Conservation (phyloP, 1,139 yeast genomes). For the Blastobotrys elegans region DNA sequence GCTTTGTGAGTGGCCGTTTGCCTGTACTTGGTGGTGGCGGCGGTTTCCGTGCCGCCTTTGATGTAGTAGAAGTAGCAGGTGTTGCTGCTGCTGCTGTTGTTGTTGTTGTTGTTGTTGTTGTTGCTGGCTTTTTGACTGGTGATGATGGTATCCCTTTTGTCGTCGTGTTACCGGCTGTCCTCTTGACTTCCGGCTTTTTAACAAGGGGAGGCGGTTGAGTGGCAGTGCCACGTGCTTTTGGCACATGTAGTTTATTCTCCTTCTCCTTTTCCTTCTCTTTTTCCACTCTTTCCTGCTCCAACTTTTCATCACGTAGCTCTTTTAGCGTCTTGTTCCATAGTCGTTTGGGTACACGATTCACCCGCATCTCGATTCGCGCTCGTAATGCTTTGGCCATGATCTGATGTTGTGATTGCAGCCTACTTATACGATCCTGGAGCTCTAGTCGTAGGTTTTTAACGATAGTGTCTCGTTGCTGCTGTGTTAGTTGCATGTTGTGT, state of each 20-base stretch:
- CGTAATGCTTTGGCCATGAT: slow-evolving; percentile 34
- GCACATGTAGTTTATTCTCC: slow-evolving; percentile 4
- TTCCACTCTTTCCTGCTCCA: no score
- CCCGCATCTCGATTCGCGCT: slow-evolving; percentile 35
- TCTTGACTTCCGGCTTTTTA: no score
- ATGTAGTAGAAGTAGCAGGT: neutral
- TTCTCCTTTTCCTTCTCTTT: neutral
- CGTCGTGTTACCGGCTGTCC: no score
- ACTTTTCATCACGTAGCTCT: slow-evolving; percentile 23
- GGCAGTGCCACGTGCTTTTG: slow-evolving; percentile 7
- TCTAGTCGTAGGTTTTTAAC: slow-evolving; percentile 19
- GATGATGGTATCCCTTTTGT: slow-evolving; percentile 1
- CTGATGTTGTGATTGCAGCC: slow-evolving; percentile 32
- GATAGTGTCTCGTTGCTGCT: slow-evolving; percentile 28
- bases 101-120: neutral
- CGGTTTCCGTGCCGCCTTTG: slow-evolving; percentile 1
- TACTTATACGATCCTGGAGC: slow-evolving; percentile 28
- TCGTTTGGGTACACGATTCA: slow-evolving; percentile 39
- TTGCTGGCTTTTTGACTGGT: neutral
- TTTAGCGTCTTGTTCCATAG: slow-evolving; percentile 41
- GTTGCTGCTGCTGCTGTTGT: neutral
- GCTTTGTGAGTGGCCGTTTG: neutral
- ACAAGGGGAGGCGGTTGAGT: neutral
- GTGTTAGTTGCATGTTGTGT: slow-evolving; percentile 10
- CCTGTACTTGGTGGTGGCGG: slow-evolving; percentile 1